Percentiles rank a stretch among this genome's conserved stretches.
phyloP scores from a whole-genome alignment of 257 asterid genomes.

The Scutellaria minor region DNA sequence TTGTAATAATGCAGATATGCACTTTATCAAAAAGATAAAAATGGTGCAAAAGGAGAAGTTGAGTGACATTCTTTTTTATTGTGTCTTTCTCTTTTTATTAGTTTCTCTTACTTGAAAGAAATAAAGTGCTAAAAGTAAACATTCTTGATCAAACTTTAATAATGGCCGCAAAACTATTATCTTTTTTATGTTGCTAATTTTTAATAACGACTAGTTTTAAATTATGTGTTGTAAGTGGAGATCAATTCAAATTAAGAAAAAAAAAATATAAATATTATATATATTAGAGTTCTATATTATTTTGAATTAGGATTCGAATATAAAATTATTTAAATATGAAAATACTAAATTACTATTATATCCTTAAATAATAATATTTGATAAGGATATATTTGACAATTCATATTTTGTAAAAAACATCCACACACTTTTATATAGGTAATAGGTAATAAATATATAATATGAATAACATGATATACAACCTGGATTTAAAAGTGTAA shows the following conservation, averaged over 20 bases:
- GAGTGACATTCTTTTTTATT: not conserved
- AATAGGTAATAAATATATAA: no score
- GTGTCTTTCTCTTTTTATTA: not conserved
- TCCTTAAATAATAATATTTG: no score
- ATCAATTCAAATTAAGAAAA: no score
- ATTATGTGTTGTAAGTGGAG: no score
- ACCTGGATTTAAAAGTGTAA: not conserved
- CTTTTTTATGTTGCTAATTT: not conserved
- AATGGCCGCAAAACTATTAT: not conserved
- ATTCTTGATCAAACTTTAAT: slow-evolving; percentile 4
- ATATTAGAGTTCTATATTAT: no score
- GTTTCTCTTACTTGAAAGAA: slow-evolving; percentile 5
- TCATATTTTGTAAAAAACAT: no score
- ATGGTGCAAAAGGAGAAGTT: slow-evolving; percentile 1
- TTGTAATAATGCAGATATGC: slow-evolving; percentile 9
- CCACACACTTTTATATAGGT: no score
- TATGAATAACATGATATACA: not conserved
- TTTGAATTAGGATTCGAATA: no score
- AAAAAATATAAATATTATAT: no score
- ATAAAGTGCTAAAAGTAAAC: slow-evolving; percentile 6
- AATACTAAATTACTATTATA: no score
- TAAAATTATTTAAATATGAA: no score
- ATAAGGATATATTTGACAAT: no score
- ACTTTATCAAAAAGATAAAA: slow-evolving; percentile 14
- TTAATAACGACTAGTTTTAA: not conserved